Evolutionary conservation across 2,329 filamentous ascomycete species (phyloP), one percentile per base, ranked within the genome.

Genomic region (Waltergamsia citrina): DNA sequence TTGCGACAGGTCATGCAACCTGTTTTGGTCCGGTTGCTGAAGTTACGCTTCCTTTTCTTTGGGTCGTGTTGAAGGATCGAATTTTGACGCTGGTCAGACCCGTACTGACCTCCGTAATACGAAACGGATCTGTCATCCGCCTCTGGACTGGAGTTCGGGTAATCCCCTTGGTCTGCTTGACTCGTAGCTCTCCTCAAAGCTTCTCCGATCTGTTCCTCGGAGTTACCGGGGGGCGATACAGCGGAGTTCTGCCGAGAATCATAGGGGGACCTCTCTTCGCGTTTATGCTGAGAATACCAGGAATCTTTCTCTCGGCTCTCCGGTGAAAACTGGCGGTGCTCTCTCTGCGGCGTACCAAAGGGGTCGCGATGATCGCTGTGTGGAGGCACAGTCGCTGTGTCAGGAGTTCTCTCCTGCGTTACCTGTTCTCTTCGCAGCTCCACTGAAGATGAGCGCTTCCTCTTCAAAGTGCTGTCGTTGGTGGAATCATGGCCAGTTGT

Each of bases 11-110:
- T 96, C 59, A 94, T 77, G 56, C 90, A 96, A 21, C 88, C 87
- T 8, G 88, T 95, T 62, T 96, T 96, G 15, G 90, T 95, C 38
- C 90, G 74, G 57, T 95, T 94, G 62, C 86, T 94, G 51, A 95
- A 96, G 50, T 85, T 85, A 25, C 81, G 70, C 57, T 85, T 85
- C 32, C 80, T 63, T 55, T 81, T 82, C 56, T 82, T 82, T 4
- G 71, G 65, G 43, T 80, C 75, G 5, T 70, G 69, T 47, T 76
- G 71, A 23, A 74, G 56, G 20, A 66, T 47, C 1, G 60, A 58
- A 32, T 69, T 67, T 37, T 65, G 62, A 40, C 65, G 59, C 39
- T 67, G 63, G 28, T 70, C 63, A 3, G 65, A 55, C 3, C 59
- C 63, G 44, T 68, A 74, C 12, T 60, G 41, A 37, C 55, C 39